Conservation (phyloP, 2,329 filamentous ascomycete species). For the Pestalotiopsis sp. region DNA sequence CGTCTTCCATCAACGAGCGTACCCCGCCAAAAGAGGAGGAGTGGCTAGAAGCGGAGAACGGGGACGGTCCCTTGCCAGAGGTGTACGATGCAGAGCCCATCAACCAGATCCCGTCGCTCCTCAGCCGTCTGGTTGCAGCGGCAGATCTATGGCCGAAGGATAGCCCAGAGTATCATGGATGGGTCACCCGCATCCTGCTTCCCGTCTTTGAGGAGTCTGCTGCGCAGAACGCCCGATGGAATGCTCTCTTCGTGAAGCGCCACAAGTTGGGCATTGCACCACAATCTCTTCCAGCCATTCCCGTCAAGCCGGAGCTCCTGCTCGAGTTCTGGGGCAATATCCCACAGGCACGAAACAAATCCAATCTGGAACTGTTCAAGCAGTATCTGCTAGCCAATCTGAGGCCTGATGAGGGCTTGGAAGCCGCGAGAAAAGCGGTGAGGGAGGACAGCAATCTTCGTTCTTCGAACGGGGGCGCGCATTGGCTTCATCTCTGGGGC, state of each 20-base stretch:
- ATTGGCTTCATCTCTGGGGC: slow-evolving; percentile 29
- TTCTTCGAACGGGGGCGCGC: slow-evolving; percentile 27
- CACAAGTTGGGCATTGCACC: slow-evolving; percentile 24
- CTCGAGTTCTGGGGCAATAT: slow-evolving; percentile 15
- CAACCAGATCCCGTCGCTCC: slow-evolving; percentile 17
- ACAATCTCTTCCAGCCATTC: slow-evolving; percentile 24
- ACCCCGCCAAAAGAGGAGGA: slow-evolving; percentile 24
- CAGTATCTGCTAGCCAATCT: slow-evolving; percentile 23
- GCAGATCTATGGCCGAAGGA: slow-evolving; percentile 2
- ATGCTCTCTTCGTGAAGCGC: slow-evolving; percentile 29
- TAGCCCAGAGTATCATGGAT: slow-evolving; percentile 10
- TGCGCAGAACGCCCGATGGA: slow-evolving; percentile 31
- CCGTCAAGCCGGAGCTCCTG: slow-evolving; percentile 18
- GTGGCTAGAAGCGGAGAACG: slow-evolving; percentile 23
- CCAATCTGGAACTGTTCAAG: slow-evolving; percentile 19
- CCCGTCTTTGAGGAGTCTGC: slow-evolving; percentile 26
- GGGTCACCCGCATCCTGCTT: slow-evolving; percentile 25
- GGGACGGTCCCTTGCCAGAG: slow-evolving; percentile 13
- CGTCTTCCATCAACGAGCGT: slow-evolving; percentile 31
- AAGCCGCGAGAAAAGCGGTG: slow-evolving; percentile 23
- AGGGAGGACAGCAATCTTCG: slow-evolving; percentile 22
- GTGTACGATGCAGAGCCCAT: slow-evolving; percentile 12
- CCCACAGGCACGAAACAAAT: slow-evolving; percentile 16
- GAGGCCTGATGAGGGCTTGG: slow-evolving; percentile 20
- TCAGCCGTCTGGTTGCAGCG: slow-evolving; percentile 14